Base-by-base conservation (phyloP, 192 early-diverging fungal genomes). In the Globomyces pollinis-pini region DNA sequence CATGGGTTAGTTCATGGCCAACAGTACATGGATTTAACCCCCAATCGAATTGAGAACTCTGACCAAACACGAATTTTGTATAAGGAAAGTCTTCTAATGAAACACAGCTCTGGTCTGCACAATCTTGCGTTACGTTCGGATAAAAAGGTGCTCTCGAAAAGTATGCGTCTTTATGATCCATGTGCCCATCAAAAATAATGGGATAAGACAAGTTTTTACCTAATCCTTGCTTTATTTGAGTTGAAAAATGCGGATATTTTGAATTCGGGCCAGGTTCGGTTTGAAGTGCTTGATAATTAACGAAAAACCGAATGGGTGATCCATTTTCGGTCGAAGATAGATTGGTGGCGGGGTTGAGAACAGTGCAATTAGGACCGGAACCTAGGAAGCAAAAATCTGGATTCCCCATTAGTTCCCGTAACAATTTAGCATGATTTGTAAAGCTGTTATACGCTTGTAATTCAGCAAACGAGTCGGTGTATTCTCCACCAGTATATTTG, bases 1-100 rank as follows among this genome's bases (percentile, higher is more conserved):
- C 45, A 20, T 67, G 11, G 61, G 69, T 32, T 61, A 72, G 21
- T 52, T 66, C 59, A 33, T 69, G 62, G 20, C 50, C 52, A 0
- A 59, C 54, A 41, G 36, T 41, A 21, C 59, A 50, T 9, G 59
- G 61, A 56, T 50, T 59, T 5, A 47, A 39, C 0, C 30, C 61
- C 31, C 66, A 64, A 18, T 69, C 73, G 8, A 52, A 62, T 1
- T 50, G 42, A 35, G 52, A 36, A 34, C 29, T 49, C 29, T 67
- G 64, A 7, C 66, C 66, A 47, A 68, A 51, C 30, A 56, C 66
- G 50, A 68, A 50, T 28, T 43, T 34, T 15, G 36, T 26, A 44
- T 52, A 68, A 0, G 42, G 53, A 23, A 39, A 33, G 15, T 42
- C 23, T 41, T 38, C 16, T 12, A 43, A 18, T 18, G 33, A 28